A percentile compares a stretch with the other conserved stretches of the same genome.
Evolutionary conservation across 2,329 filamentous ascomycete species (phyloP).

Genomic region (Aspergillus calidoustus): DNA sequence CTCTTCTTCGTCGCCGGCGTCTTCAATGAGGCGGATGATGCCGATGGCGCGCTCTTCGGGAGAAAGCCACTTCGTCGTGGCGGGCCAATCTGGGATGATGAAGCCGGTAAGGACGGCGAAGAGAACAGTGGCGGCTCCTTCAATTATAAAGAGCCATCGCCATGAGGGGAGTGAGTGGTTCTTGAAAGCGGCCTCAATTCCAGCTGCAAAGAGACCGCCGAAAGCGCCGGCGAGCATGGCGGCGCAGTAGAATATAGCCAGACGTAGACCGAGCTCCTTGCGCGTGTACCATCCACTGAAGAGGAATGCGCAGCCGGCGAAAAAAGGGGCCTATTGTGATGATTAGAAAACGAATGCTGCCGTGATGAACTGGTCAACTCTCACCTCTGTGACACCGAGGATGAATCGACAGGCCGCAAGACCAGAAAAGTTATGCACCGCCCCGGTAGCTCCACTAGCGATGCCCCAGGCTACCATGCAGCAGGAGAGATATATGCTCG

Average conservation of each 20-base stretch:
- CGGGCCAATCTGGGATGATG: conserved; percentile 51
- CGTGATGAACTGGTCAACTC: too few relatives aligned
- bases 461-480: neutral
- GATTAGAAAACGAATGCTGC: too few relatives aligned
- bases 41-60: conserved; percentile 48
- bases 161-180: conserved; percentile 36
- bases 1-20: too few relatives aligned
- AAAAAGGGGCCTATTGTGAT: neutral
- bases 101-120: conserved; percentile 57
- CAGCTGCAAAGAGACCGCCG: conserved; percentile 49
- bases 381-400: neutral
- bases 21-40: neutral
- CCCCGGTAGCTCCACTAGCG: neutral
- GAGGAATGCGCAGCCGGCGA: conserved; percentile 37
- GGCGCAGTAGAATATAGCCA: conserved; percentile 41
- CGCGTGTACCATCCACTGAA: conserved; percentile 46
- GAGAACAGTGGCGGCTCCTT: conserved; percentile 55
- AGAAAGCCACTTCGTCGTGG: conserved; percentile 52
- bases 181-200: conserved; percentile 21
- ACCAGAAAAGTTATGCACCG: conserved; percentile 34
- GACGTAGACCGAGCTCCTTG: conserved; percentile 46
- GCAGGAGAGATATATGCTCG: conserved; percentile 39
- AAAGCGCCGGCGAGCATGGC: conserved; percentile 47
- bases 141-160: conserved; percentile 56
- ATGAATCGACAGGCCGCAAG: neutral